Evolutionary conservation across 805 yeast genomes (phyloP).

Genomic region (Cyberlindnera suaveolens): DNA sequence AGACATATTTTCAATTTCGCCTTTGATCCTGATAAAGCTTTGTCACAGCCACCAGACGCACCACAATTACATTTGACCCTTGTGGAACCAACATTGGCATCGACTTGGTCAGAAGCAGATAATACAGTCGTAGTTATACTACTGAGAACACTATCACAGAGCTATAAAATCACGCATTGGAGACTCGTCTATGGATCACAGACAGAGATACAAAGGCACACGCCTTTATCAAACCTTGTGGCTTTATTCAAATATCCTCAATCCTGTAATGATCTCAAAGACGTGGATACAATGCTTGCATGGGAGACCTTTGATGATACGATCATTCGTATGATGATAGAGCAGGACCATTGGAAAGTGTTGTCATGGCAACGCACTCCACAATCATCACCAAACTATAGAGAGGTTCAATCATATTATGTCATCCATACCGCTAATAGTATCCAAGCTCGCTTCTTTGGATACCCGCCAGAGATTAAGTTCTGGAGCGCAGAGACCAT

Average conservation of each 20-base stretch:
- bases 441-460: neutral
- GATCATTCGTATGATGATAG: neutral
- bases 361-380: neutral
- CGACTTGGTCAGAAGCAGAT: neutral
- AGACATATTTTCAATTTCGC: neutral
- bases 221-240: neutral
- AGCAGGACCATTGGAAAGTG: neutral
- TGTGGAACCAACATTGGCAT: constrained; percentile 1
- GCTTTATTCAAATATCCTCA: neutral
- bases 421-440: neutral
- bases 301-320: neutral
- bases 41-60: neutral
- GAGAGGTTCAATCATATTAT: neutral
- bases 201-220: neutral
- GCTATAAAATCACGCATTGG: neutral
- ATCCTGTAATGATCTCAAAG: neutral
- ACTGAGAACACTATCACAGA: neutral
- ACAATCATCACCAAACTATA: neutral
- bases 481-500: neutral
- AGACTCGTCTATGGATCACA: neutral
- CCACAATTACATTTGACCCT: neutral
- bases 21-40: neutral
- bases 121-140: neutral
- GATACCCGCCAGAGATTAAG: neutral
- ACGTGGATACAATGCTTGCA: neutral